Percentiles rank a stretch among this genome's conserved stretches.
Evolutionary conservation across 768 basidiomycete genomes (phyloP).

Genomic region (Zangia roseola): DNA sequence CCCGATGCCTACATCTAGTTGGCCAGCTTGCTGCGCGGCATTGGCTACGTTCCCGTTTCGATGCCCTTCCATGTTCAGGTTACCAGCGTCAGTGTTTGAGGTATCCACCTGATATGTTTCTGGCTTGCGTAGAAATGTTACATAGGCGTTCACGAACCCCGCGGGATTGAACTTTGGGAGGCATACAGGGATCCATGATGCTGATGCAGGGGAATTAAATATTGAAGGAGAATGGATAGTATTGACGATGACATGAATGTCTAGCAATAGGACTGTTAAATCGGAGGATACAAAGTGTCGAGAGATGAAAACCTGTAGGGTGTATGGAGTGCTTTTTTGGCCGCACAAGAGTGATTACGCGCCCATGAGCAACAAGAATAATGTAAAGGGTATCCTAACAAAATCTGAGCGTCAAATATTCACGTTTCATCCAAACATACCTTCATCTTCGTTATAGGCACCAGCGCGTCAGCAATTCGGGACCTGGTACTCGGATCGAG

Average conservation of each 20-base stretch:
- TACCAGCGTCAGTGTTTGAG: not conserved
- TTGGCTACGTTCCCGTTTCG: not conserved
- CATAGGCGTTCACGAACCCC: slow-evolving; percentile 90
- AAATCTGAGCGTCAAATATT: not conserved
- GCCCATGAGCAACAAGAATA: slow-evolving; percentile 74
- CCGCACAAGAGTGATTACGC: slow-evolving; percentile 82
- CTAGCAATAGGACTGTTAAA: slow-evolving; percentile 30
- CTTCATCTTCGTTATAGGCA: slow-evolving; percentile 80
- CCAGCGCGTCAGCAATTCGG: slow-evolving; percentile 75
- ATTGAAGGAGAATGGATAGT: slow-evolving; percentile 84
- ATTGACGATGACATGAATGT: slow-evolving; percentile 91
- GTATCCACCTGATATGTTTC: slow-evolving; percentile 16
- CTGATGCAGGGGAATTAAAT: slow-evolving; percentile 71
- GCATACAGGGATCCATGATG: slow-evolving; percentile 94
- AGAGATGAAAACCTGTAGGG: slow-evolving; percentile 64
- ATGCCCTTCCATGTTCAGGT: slow-evolving; percentile 1
- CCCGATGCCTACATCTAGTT: slow-evolving; percentile 44
- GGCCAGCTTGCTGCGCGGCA: slow-evolving; percentile 16
- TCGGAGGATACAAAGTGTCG: not conserved
- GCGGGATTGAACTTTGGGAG: slow-evolving; percentile 90
- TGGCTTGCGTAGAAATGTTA: slow-evolving; percentile 61
- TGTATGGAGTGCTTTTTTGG: slow-evolving; percentile 95
- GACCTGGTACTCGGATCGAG: slow-evolving; percentile 69
- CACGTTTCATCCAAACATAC: slow-evolving; percentile 34
- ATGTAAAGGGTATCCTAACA: slow-evolving; percentile 87